A percentile compares a stretch with the other conserved stretches of the same genome.
These are phyloP conservation scores for Lasiodiplodia citricola DNA, from an alignment of 2,329 filamentous ascomycete genomes.

Conservation along the genomic window DNA sequence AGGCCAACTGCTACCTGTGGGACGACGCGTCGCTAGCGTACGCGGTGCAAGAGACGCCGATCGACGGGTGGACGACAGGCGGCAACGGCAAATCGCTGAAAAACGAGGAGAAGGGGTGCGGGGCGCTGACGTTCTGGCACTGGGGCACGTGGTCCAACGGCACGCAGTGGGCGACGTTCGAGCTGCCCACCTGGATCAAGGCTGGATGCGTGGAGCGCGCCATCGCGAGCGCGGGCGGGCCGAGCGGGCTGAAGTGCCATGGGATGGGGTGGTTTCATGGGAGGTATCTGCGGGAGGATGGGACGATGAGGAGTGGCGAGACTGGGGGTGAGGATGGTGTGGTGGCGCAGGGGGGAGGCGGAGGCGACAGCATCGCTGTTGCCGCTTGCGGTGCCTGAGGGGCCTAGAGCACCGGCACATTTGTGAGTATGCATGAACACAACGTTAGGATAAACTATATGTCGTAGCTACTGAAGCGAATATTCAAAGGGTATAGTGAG, in stretches of 20 bases:
- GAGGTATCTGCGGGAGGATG: background rate
- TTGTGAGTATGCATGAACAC: too few relatives aligned
- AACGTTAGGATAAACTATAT: too few relatives aligned
- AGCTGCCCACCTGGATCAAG: background rate
- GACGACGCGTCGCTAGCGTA: background rate
- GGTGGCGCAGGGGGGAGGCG: background rate
- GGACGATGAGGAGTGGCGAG: background rate
- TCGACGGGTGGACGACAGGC: background rate
- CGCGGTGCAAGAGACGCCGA: conserved; percentile 2
- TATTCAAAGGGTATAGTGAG: too few relatives aligned
- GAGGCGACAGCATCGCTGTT: background rate
- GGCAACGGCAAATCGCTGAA: background rate
- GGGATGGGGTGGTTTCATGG: conserved; percentile 11
- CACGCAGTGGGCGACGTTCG: conserved; percentile 6
- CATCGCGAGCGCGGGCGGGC: conserved; percentile 1
- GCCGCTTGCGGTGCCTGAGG: conserved; percentile 1
- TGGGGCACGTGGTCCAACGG: conserved; percentile 2
- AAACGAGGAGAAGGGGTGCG: background rate
- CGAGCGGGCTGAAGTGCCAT: background rate
- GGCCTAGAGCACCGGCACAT: too few relatives aligned
- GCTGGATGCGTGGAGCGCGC: conserved; percentile 5
- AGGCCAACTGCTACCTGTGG: conserved; percentile 1
- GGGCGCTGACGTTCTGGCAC: conserved; percentile 1
- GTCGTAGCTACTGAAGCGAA: too few relatives aligned
- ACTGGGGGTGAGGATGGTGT: background rate